Evolutionary conservation across 2,329 filamentous ascomycete genomes (phyloP).

Genomic region (Zelopaecilomyces penicillatus): DNA sequence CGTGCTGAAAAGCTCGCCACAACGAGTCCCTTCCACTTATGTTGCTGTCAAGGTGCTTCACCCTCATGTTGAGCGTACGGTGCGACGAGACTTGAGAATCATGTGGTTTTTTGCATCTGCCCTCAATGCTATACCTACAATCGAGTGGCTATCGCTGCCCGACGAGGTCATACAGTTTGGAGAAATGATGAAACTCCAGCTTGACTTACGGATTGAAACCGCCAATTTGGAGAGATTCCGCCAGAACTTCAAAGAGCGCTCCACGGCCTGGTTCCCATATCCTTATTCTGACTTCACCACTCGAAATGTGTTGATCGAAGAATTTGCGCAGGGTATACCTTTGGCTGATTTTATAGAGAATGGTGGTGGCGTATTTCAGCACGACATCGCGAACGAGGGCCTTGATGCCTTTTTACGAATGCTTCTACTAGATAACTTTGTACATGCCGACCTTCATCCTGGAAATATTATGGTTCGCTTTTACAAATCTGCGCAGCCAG

Average conservation of each 20-base stretch:
- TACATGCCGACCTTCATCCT: constrained; percentile 91
- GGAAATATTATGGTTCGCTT: constrained; percentile 99
- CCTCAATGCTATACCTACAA: constrained; percentile 82
- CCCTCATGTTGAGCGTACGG: constrained; percentile 79
- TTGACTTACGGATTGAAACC: constrained; percentile 90
- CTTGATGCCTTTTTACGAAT: constrained; percentile 94
- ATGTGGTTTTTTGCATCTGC: constrained; percentile 85
- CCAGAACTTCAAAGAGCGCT: constrained; percentile 78
- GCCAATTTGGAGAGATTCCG: constrained; percentile 85
- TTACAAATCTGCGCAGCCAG: constrained; percentile 71
- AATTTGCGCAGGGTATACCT: constrained; percentile 91
- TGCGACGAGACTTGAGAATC: constrained; percentile 84
- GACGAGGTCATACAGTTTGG: constrained; percentile 92
- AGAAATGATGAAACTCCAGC: constrained; percentile 97
- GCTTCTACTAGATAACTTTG: constrained; percentile 94
- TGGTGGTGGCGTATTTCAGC: constrained; percentile 85
- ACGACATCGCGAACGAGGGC: constrained; percentile 90
- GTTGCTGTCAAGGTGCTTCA: constrained; percentile 96
- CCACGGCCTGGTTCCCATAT: constrained; percentile 94
- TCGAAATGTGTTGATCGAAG: constrained; percentile 84
- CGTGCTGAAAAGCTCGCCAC: constrained; percentile 77
- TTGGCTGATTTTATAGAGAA: constrained; percentile 83
- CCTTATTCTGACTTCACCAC: constrained; percentile 91
- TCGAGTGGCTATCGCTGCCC: constrained; percentile 93
- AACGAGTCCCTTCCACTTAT: constrained; percentile 79